Evolutionary conservation across 2,329 filamentous ascomycete genomes (phyloP).

Genomic region (Penicillium corylophilum): DNA sequence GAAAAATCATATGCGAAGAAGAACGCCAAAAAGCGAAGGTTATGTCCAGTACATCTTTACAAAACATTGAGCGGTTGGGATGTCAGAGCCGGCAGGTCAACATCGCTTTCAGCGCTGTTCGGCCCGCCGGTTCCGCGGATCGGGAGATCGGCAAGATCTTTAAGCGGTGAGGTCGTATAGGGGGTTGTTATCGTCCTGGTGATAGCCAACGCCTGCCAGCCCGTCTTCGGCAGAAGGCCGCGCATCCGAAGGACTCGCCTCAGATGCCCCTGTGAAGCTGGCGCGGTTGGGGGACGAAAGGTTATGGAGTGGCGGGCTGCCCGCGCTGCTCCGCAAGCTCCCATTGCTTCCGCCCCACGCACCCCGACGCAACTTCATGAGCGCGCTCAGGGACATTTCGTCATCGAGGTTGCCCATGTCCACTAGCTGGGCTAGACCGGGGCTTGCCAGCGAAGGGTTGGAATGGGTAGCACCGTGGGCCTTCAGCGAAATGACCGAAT

Average conservation of each 20-base stretch:
- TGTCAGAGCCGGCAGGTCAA: slow-evolving; percentile 12
- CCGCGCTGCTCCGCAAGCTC: slow-evolving; percentile 60
- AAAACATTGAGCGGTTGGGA: slow-evolving; percentile 11
- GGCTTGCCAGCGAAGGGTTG: slow-evolving; percentile 60
- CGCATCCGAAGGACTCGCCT: slow-evolving; percentile 29
- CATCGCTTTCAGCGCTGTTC: slow-evolving; percentile 7
- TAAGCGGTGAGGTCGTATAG: slow-evolving; percentile 12
- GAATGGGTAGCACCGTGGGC: slow-evolving; percentile 51
- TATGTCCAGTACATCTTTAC: slow-evolving; percentile 9
- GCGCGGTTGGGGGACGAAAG: slow-evolving; percentile 33
- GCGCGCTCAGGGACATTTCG: slow-evolving; percentile 70
- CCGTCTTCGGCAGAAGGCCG: slow-evolving; percentile 15
- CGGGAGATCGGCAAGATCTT: slow-evolving; percentile 18
- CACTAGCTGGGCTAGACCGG: slow-evolving; percentile 75
- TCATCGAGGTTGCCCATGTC: slow-evolving; percentile 59
- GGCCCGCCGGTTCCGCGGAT: slow-evolving; percentile 13
- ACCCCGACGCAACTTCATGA: slow-evolving; percentile 70
- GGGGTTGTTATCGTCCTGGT: slow-evolving; percentile 12
- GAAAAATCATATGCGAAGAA: slow-evolving; percentile 8
- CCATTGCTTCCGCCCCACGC: slow-evolving; percentile 81
- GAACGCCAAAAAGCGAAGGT: slow-evolving; percentile 4
- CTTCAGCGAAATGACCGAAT: slow-evolving; percentile 76
- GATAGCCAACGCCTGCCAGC: slow-evolving; percentile 3
- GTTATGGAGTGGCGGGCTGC: slow-evolving; percentile 43
- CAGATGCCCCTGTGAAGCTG: slow-evolving; percentile 37